A percentile compares a stretch with the other conserved stretches of the same genome.
Conservation (phyloP, 2,329 filamentous ascomycete genomes). For the Aureobasidium sp. region DNA sequence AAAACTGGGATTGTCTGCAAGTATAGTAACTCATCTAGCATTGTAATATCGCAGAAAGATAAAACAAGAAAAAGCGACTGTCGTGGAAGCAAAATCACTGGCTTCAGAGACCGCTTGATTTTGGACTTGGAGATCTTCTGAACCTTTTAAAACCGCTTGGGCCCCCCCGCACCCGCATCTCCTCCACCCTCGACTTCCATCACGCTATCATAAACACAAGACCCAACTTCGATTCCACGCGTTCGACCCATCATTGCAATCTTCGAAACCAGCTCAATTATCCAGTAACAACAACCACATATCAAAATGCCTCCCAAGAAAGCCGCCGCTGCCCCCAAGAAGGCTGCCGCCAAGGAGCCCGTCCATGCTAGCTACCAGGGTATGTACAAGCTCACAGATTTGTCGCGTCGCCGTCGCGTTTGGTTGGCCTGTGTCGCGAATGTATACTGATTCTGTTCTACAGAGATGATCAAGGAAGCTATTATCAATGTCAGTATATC, state of each 20-base stretch:
- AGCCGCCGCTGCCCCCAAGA: constrained; percentile 45
- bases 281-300: constrained; percentile 20
- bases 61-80: not conserved
- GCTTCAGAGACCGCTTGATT: too few species aligned
- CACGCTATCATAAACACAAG: constrained; percentile 7
- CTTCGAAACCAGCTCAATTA: constrained; percentile 25
- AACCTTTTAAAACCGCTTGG: not conserved
- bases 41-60: not conserved
- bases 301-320: constrained; percentile 59
- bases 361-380: constrained; percentile 60
- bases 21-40: not conserved
- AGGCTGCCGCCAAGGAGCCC: constrained; percentile 45
- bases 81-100: not conserved
- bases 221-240: constrained; percentile 13
- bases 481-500: constrained; percentile 59
- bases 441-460: constrained; percentile 43
- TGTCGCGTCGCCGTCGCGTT: constrained; percentile 37
- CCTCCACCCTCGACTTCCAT: constrained; percentile 16
- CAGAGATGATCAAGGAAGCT: constrained; percentile 67
- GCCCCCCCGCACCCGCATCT: not conserved
- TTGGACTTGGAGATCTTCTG: too few species aligned
- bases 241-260: constrained; percentile 27
- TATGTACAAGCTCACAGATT: constrained; percentile 30
- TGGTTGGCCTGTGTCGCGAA: constrained; percentile 37
- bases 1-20: not conserved